Evolutionary conservation across 140 eudicot species (phyloP).

Genomic region (Bidens hawaiensis): DNA sequence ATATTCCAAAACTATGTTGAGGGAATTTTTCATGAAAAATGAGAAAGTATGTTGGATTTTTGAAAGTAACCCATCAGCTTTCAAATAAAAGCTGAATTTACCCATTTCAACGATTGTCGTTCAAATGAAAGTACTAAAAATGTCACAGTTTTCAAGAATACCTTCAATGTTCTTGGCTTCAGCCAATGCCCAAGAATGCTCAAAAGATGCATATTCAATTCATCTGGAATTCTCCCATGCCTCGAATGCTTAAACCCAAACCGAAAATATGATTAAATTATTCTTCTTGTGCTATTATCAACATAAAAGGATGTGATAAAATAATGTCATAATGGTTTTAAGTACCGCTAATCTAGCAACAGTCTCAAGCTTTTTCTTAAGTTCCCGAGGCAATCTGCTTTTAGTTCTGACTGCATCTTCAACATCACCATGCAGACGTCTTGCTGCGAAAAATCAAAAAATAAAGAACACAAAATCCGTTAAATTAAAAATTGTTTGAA

Average conservation of each 20-base stretch:
- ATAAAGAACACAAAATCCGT: slow-evolving; percentile 1
- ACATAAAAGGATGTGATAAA: neutral
- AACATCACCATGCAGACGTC: slow-evolving; percentile 9
- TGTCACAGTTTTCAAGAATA: neutral
- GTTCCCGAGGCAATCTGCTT: slow-evolving; percentile 18
- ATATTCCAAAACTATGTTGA: no score
- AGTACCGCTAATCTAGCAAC: slow-evolving; percentile 28
- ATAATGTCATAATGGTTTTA: neutral
- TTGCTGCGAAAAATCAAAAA: slow-evolving; percentile 22
- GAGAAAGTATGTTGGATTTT: no score
- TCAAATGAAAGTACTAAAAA: no score
- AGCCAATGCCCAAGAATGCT: slow-evolving; percentile 33
- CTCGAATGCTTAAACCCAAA: slow-evolving; percentile 19
- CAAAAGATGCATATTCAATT: slow-evolving; percentile 27
- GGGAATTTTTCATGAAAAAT: no score
- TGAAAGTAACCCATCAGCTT: no score
- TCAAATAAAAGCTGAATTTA: neutral
- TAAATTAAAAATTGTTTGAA: neutral
- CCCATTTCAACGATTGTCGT: neutral
- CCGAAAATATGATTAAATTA: neutral
- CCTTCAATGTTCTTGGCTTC: slow-evolving; percentile 32
- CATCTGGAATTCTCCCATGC: slow-evolving; percentile 30
- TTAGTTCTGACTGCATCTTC: slow-evolving; percentile 6
- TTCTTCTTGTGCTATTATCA: neutral
- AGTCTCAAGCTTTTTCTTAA: slow-evolving; percentile 18